These are phyloP conservation scores for Eimeria maxima DNA, from an alignment of 169 alveolate genomes.

Conservation along the genomic window DNA sequence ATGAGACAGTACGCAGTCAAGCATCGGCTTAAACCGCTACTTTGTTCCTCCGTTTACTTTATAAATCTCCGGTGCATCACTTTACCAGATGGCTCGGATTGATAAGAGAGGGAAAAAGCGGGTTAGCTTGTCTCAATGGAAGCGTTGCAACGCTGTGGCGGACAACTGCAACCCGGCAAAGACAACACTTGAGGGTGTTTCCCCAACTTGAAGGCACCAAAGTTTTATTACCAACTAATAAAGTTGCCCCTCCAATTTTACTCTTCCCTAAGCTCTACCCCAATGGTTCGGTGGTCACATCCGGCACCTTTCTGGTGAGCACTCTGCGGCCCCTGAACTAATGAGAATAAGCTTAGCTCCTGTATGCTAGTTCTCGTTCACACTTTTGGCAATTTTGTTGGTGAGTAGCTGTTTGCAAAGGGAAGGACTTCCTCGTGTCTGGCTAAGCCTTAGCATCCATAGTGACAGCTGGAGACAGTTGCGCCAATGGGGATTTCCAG, in stretches of 20 bases:
- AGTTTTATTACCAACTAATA: not conserved
- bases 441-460: not conserved
- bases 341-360: not conserved
- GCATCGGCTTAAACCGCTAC: too few relatives aligned
- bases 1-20: too few relatives aligned
- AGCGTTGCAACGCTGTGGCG: too few relatives aligned
- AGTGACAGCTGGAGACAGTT: not conserved
- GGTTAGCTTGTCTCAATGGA: too few relatives aligned
- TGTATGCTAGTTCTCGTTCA: not conserved
- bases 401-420: not conserved
- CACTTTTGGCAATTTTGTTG: not conserved
- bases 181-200: too few relatives aligned
- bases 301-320: not conserved
- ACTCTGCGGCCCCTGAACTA: not conserved
- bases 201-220: not conserved
- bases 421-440: not conserved
- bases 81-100: too few relatives aligned
- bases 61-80: too few relatives aligned
- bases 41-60: too few relatives aligned
- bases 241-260: not conserved
- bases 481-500: not conserved
- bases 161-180: too few relatives aligned
- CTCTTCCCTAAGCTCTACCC: not conserved
- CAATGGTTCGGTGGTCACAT: constrained; percentile 12
- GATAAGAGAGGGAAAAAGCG: too few relatives aligned